Conservation (phyloP, 768 basidiomycete genomes). For the Mycena rosella region DNA sequence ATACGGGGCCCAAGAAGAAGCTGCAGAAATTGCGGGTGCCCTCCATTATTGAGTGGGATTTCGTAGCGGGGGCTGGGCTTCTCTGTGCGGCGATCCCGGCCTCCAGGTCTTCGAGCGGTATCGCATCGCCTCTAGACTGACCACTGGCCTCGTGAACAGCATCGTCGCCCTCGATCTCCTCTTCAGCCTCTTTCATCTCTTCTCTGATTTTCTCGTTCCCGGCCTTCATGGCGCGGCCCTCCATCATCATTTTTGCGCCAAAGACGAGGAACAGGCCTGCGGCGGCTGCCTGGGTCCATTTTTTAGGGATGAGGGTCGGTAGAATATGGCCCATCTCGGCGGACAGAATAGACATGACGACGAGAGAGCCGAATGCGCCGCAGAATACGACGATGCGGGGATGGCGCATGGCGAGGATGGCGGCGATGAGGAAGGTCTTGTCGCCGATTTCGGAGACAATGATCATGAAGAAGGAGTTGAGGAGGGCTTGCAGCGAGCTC, state of each 20-base stretch:
- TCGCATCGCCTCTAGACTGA: slow-evolving; percentile 52
- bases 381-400: slow-evolving; percentile 87
- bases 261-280: slow-evolving; percentile 91
- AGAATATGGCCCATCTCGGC: slow-evolving; percentile 95
- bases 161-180: slow-evolving; percentile 91
- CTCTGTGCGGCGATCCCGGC: slow-evolving; percentile 45
- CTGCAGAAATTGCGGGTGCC: slow-evolving; percentile 87
- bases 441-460: slow-evolving; percentile 95
- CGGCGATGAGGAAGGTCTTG: slow-evolving; percentile 92
- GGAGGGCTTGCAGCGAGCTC: slow-evolving; percentile 65
- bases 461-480: slow-evolving; percentile 91
- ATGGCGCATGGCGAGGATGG: slow-evolving; percentile 92
- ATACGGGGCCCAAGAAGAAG: slow-evolving; percentile 89
- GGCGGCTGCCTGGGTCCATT: slow-evolving; percentile 80
- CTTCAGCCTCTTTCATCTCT: slow-evolving; percentile 96
- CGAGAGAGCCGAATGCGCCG: slow-evolving; percentile 89
- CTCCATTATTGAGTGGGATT: slow-evolving; percentile 55
- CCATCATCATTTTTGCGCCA: slow-evolving; percentile 89
- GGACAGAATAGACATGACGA: slow-evolving; percentile 94
- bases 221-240: slow-evolving; percentile 82
- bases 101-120: slow-evolving; percentile 84
- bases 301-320: slow-evolving; percentile 80
- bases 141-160: slow-evolving; percentile 55
- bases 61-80: slow-evolving; percentile 37
- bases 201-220: slow-evolving; percentile 89